Conservation (phyloP, 306 rosid species). For the Hippophae tibetana region DNA sequence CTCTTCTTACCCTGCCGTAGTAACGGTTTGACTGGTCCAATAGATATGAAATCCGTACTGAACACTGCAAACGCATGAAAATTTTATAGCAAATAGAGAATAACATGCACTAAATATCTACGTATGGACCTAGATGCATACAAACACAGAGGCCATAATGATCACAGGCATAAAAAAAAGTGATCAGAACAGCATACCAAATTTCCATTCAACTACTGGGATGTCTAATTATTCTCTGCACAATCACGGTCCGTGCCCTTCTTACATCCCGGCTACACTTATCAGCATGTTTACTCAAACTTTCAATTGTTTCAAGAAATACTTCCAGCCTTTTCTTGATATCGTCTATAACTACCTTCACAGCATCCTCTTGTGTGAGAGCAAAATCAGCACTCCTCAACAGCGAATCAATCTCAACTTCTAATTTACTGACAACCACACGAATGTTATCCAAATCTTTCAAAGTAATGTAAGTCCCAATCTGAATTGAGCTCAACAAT, state of each 20-base stretch:
- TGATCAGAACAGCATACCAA: slow-evolving; percentile 20
- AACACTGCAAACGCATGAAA: no score
- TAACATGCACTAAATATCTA: no score
- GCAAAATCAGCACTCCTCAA: slow-evolving; percentile 52
- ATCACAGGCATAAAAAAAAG: slow-evolving; percentile 10
- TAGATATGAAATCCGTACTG: no score
- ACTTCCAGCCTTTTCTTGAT: slow-evolving; percentile 67
- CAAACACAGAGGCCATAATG: no score
- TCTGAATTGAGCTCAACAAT: slow-evolving; percentile 49
- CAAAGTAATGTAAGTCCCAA: slow-evolving; percentile 38
- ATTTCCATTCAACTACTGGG: slow-evolving; percentile 21
- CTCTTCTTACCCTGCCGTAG: no score
- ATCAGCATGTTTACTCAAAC: slow-evolving; percentile 50
- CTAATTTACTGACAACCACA: slow-evolving; percentile 37
- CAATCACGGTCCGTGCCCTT: slow-evolving; percentile 61
- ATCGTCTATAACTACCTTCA: slow-evolving; percentile 60
- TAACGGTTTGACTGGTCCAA: no score
- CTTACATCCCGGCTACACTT: slow-evolving; percentile 50
- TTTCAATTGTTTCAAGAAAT: slow-evolving; percentile 43
- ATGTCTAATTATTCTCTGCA: slow-evolving; percentile 42
- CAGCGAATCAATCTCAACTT: slow-evolving; percentile 39
- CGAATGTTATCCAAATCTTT: slow-evolving; percentile 54
- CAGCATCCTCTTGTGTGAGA: slow-evolving; percentile 54
- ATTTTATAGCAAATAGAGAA: no score
- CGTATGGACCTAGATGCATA: no score